Evolutionary conservation across 345 rosid species (phyloP).

Genomic region (Hibiscus trionum): DNA sequence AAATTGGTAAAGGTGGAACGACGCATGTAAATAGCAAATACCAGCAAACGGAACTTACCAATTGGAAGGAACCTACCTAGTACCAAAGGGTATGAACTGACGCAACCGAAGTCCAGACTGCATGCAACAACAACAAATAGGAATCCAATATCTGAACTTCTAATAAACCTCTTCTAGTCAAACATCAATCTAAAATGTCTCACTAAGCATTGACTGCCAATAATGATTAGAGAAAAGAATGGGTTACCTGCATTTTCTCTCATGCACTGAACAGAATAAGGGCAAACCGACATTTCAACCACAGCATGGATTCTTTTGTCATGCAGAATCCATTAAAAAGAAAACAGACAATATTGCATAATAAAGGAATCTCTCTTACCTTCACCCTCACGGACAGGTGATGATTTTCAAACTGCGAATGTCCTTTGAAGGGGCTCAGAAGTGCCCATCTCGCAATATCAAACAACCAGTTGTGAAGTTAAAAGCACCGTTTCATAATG

Average conservation of each 20-base stretch:
- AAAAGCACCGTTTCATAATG: background rate
- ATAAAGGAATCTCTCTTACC: background rate
- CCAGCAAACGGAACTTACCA: background rate
- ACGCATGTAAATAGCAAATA: background rate
- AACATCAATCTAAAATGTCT: background rate
- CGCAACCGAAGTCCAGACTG: background rate
- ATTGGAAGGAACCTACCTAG: background rate
- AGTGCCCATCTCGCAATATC: background rate
- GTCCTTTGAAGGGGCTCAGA: background rate
- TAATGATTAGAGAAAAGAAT: background rate
- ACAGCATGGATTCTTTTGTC: background rate
- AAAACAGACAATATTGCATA: background rate
- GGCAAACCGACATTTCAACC: background rate
- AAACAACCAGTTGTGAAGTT: background rate
- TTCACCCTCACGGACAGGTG: background rate
- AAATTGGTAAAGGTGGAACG: too few relatives aligned
- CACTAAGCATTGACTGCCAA: background rate
- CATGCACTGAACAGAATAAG: background rate
- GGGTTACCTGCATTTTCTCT: background rate
- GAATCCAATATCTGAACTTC: background rate
- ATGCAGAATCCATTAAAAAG: background rate
- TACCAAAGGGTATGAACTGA: background rate
- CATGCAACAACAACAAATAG: background rate
- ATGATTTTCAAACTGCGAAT: background rate
- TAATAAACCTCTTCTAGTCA: background rate